A percentile compares a stretch with the other conserved stretches of the same genome.
These are phyloP conservation scores for Aspergillus sclerotioniger DNA, from an alignment of 495 filamentous ascomycete genomes.

Conservation along the genomic window DNA sequence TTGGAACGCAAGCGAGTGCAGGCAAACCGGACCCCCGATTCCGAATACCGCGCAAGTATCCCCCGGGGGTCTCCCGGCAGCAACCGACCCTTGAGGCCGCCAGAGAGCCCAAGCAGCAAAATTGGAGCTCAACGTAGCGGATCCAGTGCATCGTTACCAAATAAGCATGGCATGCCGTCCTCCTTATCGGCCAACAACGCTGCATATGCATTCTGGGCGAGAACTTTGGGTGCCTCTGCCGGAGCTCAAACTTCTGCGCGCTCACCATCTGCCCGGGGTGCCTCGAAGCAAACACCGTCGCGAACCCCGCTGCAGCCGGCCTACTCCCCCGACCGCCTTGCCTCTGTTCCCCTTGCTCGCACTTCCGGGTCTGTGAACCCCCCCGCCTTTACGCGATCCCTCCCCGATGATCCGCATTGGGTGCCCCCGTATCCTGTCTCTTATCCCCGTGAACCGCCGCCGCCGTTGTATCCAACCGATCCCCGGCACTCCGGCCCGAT, in stretches of 20 bases:
- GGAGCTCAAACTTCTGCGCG: slow-evolving; percentile 28
- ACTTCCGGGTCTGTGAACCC: slow-evolving; percentile 29
- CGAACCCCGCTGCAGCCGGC: slow-evolving; percentile 29
- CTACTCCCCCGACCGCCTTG: slow-evolving; percentile 30
- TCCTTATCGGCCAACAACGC: slow-evolving; percentile 23
- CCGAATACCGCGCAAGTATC: slow-evolving; percentile 22
- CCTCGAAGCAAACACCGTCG: slow-evolving; percentile 34
- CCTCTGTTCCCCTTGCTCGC: slow-evolving; percentile 25
- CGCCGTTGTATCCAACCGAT: slow-evolving; percentile 33
- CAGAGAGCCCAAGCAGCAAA: slow-evolving; percentile 15
- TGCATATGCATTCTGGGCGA: slow-evolving; percentile 25
- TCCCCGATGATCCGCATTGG: slow-evolving; percentile 49
- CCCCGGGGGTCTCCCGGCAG: slow-evolving; percentile 15
- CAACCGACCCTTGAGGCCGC: slow-evolving; percentile 17
- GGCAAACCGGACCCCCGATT: slow-evolving; percentile 34
- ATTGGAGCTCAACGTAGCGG: slow-evolving; percentile 24
- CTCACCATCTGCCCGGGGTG: slow-evolving; percentile 39
- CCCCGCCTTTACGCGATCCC: slow-evolving; percentile 30
- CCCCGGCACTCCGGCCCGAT: slow-evolving; percentile 12
- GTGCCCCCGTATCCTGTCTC: slow-evolving; percentile 39
- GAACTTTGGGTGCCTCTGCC: slow-evolving; percentile 13
- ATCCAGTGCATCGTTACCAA: slow-evolving; percentile 23
- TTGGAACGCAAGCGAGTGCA: slow-evolving; percentile 66
- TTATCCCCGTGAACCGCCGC: slow-evolving; percentile 28
- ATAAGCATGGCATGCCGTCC: slow-evolving; percentile 28